Conservation (phyloP, 1,139 yeast genomes). For the Pichia sp. region DNA sequence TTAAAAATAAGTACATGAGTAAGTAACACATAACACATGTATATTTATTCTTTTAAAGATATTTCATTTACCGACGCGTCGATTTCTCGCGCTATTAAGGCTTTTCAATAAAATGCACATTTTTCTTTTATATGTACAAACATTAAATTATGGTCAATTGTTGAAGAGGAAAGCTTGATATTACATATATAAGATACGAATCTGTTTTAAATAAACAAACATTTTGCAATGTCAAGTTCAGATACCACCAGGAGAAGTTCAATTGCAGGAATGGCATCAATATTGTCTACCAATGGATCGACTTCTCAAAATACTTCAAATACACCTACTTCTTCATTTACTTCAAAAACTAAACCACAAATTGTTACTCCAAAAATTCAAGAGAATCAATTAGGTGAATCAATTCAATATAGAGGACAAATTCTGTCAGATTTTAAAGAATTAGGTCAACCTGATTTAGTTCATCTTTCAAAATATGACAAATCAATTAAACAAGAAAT, state of each 20-base stretch:
- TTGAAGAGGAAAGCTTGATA: too few relatives aligned
- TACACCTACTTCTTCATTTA: neutral
- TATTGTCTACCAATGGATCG: neutral
- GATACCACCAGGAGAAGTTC: constrained; percentile 10
- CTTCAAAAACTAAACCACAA: constrained; percentile 16
- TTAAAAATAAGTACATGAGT: too few relatives aligned
- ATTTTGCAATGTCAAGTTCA: too few relatives aligned
- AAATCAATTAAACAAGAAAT: constrained; percentile 34
- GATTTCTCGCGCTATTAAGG: too few relatives aligned
- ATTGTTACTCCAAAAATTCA: constrained; percentile 26
- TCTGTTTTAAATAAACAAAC: too few relatives aligned
- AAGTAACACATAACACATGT: too few relatives aligned
- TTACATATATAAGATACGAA: too few relatives aligned
- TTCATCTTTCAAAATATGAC: constrained; percentile 52
- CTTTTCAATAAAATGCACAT: too few relatives aligned
- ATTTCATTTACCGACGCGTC: too few relatives aligned
- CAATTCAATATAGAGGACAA: constrained; percentile 26
- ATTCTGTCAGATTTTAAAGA: constrained; percentile 31
- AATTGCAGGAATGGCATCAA: neutral
- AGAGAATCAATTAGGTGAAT: constrained; percentile 30
- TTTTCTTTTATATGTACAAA: too few relatives aligned
- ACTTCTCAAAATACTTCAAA: neutral
- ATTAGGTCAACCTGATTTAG: constrained; percentile 88
- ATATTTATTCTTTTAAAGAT: too few relatives aligned
- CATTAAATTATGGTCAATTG: too few relatives aligned